Conservation (phyloP, 2,329 filamentous ascomycete species). For the Fusarium sp. region DNA sequence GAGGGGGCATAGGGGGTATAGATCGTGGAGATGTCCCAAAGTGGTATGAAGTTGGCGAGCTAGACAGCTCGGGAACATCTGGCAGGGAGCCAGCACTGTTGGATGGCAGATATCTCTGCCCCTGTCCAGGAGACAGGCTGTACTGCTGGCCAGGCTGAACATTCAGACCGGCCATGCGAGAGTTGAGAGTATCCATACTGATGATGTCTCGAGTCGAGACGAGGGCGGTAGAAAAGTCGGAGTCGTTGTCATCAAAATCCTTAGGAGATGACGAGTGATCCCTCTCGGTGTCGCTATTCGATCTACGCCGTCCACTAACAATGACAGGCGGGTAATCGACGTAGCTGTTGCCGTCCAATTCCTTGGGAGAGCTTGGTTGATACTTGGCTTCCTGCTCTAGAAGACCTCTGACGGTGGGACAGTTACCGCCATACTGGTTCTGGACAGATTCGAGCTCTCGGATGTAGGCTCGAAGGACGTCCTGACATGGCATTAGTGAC, state of each 20-base stretch:
- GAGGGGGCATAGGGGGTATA: conserved; percentile 50
- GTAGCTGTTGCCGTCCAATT: conserved; percentile 52
- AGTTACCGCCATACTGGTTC: conserved; percentile 56
- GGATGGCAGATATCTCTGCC: conserved; percentile 51
- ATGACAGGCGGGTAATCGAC: conserved; percentile 57
- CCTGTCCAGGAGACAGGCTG: conserved; percentile 50
- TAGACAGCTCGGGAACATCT: conserved; percentile 47
- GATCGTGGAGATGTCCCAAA: conserved; percentile 57
- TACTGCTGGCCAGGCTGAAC: conserved; percentile 53
- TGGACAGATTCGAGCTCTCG: conserved; percentile 67
- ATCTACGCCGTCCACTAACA: conserved; percentile 53
- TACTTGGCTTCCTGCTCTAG: conserved; percentile 58
- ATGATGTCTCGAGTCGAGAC: conserved; percentile 69
- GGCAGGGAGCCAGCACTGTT: conserved; percentile 48
- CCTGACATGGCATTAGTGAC: conserved; percentile 54
- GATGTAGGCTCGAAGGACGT: conserved; percentile 71
- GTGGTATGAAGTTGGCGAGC: conserved; percentile 48
- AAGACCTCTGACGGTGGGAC: conserved; percentile 65
- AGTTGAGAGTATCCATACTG: conserved; percentile 57
- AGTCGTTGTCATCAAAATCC: conserved; percentile 50
- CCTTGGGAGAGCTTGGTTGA: conserved; percentile 50
- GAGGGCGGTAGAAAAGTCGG: conserved; percentile 56
- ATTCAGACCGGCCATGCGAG: conserved; percentile 57
- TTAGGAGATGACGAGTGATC: conserved; percentile 54
- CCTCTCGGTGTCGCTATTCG: conserved; percentile 46